phyloP scores from a whole-genome alignment of 2,329 filamentous ascomycete genomes.

The Exophiala sp. region DNA sequence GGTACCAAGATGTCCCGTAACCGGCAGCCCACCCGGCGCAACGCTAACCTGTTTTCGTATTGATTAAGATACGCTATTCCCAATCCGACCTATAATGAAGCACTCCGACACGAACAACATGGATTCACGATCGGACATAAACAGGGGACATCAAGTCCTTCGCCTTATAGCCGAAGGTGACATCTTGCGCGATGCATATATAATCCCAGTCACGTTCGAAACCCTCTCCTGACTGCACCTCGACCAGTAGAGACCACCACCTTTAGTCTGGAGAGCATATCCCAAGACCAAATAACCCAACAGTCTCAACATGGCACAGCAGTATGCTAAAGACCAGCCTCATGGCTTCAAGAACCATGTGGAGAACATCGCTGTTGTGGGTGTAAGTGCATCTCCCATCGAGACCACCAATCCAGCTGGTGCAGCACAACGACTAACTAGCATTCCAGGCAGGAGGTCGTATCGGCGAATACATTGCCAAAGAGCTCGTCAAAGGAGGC shows the following conservation, averaged over 20 bases:
- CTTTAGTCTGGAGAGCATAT: not conserved
- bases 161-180: not conserved
- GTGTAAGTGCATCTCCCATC: constrained; percentile 33
- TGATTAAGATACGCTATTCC: not conserved
- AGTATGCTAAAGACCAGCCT: constrained; percentile 47
- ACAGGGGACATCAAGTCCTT: not conserved
- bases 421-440: constrained; percentile 46
- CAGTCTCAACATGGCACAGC: constrained; percentile 28
- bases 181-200: not conserved
- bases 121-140: not conserved
- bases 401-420: not conserved
- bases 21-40: not conserved
- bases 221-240: not conserved
- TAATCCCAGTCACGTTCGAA: not conserved
- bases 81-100: not conserved
- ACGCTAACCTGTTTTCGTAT: not conserved
- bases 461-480: constrained; percentile 39
- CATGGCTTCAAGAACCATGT: constrained; percentile 38
- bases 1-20: too few species aligned
- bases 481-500: constrained; percentile 44
- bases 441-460: constrained; percentile 51
- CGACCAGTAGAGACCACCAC: not conserved
- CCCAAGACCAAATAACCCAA: not conserved
- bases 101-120: not conserved
- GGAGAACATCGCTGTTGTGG: constrained; percentile 39